Base-by-base conservation (phyloP, 1,284 basidiomycete species). In the Boletellus deceptivus region DNA sequence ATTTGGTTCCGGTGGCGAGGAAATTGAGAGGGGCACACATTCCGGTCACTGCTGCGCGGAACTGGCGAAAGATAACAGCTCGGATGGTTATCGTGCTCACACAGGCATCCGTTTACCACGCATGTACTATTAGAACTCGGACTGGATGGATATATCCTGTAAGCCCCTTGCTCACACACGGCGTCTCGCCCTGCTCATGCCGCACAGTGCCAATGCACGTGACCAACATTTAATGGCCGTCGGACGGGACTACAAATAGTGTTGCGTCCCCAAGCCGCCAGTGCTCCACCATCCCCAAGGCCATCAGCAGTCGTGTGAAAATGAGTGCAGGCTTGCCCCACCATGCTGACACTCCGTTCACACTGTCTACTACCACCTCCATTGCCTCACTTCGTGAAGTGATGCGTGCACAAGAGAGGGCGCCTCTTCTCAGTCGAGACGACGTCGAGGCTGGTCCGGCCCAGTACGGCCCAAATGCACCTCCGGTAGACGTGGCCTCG, bases 1-100 rank as follows among this genome's bases (percentile, higher is more conserved):
- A n/a, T 67, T 70, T 67, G 62, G 50, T 34, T 50, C 29, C 4
- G 33, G 64, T 70, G 69, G 66, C 67, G 29, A 44, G 49, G 27
- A 42, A 2, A 7, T 13, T 27, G 24, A n/a, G 49, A 7, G 22
- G 27, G 17, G 16, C 24, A 6, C 9, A 44, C 51, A n/a, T 46
- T 24, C 33, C 16, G 45, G 55, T 7, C 25, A 20, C 29, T 31
- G 1, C 29, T 31, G 29, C 29, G 29, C 29, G 29, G 25, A 25
- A 25, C 25, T 25, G 8, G 25, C 25, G 8, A 8, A 25, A 25
- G 7, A 25, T 25, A 9, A 8, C 6, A 25, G 25, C 18, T 4
- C 20, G 18, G 20, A 10, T 17, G 10, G 29, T 13, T 31, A 31
- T 10, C 29, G 11, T 13, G 29, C 11, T 31, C 29, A 31, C 29